Evolutionary conservation across 1,284 basidiomycete genomes (phyloP).

Genomic region (Agaricales sp.): DNA sequence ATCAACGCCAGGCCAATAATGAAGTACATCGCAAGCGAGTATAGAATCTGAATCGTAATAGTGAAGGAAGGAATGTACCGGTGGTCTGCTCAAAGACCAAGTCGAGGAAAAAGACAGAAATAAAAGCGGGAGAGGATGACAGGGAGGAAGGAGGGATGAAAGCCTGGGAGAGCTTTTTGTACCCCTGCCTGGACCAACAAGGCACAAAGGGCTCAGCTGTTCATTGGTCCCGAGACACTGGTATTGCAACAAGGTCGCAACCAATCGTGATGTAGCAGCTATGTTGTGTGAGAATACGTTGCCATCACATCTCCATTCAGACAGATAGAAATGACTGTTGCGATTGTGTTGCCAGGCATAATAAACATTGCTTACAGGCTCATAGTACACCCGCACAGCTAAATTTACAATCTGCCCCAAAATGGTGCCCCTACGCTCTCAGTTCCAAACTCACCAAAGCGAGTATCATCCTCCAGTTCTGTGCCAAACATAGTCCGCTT

Average conservation of each 20-base stretch:
- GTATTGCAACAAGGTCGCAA: too few relatives aligned
- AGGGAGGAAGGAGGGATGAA: conserved; percentile 2
- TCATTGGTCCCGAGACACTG: conserved; percentile 2
- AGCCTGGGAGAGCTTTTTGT: conserved; percentile 7
- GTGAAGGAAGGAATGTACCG: conserved; percentile 10
- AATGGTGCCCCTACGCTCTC: conserved; percentile 62
- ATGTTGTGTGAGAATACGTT: too few relatives aligned
- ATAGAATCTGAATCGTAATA: conserved; percentile 9
- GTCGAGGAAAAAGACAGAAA: conserved; percentile 14
- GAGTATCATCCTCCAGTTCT: conserved; percentile 60
- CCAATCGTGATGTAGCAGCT: too few relatives aligned
- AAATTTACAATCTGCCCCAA: conserved; percentile 29
- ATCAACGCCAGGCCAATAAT: conserved; percentile 29
- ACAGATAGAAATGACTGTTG: too few relatives aligned
- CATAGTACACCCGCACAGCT: too few relatives aligned
- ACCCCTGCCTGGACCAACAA: conserved; percentile 6
- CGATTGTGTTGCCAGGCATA: too few relatives aligned
- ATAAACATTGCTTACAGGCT: too few relatives aligned
- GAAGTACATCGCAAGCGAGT: conserved; percentile 34
- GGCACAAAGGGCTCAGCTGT: not conserved
- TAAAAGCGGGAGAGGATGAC: conserved; percentile 12
- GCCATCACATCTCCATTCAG: not conserved
- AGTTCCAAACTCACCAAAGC: conserved; percentile 74
- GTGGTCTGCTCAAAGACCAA: conserved; percentile 6
- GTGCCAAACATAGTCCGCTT: conserved; percentile 74